Evolutionary conservation across 2,329 filamentous ascomycete genomes (phyloP).

Genomic region (Aspergillus pseudoterreus): DNA sequence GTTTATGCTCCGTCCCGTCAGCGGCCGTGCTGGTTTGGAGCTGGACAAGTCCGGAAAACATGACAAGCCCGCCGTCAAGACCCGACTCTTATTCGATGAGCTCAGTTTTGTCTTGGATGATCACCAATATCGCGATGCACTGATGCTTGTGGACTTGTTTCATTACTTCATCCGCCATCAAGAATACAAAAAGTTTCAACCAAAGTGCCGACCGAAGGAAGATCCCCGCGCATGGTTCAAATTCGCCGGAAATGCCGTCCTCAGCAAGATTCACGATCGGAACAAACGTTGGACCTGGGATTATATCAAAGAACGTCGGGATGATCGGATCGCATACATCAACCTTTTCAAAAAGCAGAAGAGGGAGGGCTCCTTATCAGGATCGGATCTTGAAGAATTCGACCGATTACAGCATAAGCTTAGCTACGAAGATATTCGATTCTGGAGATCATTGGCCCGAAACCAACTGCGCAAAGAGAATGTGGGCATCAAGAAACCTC

Average conservation of each 20-base stretch:
- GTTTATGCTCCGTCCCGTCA: constrained; percentile 94
- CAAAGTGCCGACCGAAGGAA: constrained; percentile 78
- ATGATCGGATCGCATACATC: constrained; percentile 86
- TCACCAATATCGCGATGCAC: constrained; percentile 89
- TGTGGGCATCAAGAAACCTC: constrained; percentile 71
- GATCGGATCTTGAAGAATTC: constrained; percentile 69
- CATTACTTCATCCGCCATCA: constrained; percentile 98
- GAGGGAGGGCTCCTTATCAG: constrained; percentile 63
- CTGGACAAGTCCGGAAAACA: constrained; percentile 86
- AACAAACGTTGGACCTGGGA: constrained; percentile 95
- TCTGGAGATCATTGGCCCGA: constrained; percentile 91
- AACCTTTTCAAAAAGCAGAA: constrained; percentile 94
- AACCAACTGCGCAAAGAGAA: constrained; percentile 96
- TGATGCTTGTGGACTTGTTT: constrained; percentile 98
- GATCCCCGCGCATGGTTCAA: constrained; percentile 88
- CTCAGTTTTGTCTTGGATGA: constrained; percentile 97
- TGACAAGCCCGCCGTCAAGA: constrained; percentile 80
- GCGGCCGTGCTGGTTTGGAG: constrained; percentile 88
- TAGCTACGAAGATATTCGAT: constrained; percentile 89
- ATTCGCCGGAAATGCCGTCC: constrained; percentile 84
- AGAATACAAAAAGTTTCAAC: constrained; percentile 90
- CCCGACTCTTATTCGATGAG: constrained; percentile 89
- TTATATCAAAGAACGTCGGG: constrained; percentile 87
- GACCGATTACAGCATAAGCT: constrained; percentile 80
- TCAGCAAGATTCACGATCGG: constrained; percentile 90